These are phyloP conservation scores for Fraxinus cuspidata DNA, from an alignment of 257 asterid species.

Conservation along the genomic window DNA sequence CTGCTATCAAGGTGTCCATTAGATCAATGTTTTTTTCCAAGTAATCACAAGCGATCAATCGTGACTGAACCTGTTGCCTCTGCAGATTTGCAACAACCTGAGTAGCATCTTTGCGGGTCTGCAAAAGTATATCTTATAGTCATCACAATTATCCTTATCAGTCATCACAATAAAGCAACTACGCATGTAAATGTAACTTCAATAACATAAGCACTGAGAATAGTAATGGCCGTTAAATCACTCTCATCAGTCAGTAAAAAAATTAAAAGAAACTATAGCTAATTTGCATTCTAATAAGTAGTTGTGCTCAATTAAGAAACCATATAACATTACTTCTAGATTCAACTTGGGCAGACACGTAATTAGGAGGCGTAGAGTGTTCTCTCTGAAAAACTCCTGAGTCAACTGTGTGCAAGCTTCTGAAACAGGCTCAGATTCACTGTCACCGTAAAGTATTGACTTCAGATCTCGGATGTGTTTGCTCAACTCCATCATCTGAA, in stretches of 20 bases:
- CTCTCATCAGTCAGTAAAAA: not conserved
- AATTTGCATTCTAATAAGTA: not conserved
- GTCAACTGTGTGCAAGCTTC: slow-evolving; percentile 89
- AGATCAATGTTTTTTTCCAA: slow-evolving; percentile 90
- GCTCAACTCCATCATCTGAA: slow-evolving; percentile 73
- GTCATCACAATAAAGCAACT: not conserved
- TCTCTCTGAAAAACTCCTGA: slow-evolving; percentile 80
- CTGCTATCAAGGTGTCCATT: slow-evolving; percentile 70
- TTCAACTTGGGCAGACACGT: slow-evolving; percentile 72
- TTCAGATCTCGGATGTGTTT: slow-evolving; percentile 73
- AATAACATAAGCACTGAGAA: slow-evolving; percentile 3
- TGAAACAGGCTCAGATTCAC: slow-evolving; percentile 86
- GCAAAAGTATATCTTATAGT: slow-evolving; percentile 31
- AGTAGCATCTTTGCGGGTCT: slow-evolving; percentile 96
- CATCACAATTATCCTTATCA: slow-evolving; percentile 12
- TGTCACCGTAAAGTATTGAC: slow-evolving; percentile 74
- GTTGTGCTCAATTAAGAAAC: slow-evolving; percentile 8
- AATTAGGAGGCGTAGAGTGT: slow-evolving; percentile 70
- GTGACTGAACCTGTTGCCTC: slow-evolving; percentile 96
- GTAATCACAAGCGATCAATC: slow-evolving; percentile 93
- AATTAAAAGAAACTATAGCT: not conserved
- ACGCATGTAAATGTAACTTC: not conserved
- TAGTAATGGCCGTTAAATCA: not conserved
- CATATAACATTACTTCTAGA: slow-evolving; percentile 58
- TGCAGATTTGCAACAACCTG: slow-evolving; percentile 98